Evolutionary conservation across 306 rosid genomes (phyloP).

Genomic region (Cicer cuneatum): DNA sequence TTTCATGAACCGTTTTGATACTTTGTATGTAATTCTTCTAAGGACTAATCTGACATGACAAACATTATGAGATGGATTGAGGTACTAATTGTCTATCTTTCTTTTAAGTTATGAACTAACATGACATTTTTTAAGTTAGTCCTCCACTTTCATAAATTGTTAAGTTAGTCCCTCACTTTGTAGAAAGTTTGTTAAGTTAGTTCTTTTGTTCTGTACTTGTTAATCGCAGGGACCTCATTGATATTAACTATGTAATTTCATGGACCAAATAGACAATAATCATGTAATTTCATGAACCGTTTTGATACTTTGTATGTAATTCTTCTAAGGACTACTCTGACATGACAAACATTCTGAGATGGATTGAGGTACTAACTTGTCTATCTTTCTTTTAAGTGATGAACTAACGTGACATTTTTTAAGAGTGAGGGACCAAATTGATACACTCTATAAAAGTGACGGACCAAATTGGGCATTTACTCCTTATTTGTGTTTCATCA

Average conservation of each 20-base stretch:
- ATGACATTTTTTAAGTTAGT: neutral
- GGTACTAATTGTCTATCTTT: too few species aligned
- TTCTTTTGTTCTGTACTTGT: neutral
- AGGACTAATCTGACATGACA: too few species aligned
- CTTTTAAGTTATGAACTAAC: neutral
- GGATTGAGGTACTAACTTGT: too few species aligned
- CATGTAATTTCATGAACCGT: neutral
- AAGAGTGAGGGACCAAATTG: neutral
- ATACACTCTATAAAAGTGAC: neutral
- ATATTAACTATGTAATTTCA: neutral
- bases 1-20: neutral
- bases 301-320: neutral
- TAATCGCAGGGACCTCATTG: neutral
- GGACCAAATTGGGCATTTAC: neutral
- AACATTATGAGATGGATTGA: too few species aligned
- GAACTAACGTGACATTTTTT: neutral
- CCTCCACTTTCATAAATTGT: neutral
- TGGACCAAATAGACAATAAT: neutral
- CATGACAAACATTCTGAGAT: too few species aligned
- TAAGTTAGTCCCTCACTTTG: neutral
- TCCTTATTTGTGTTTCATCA: constrained; percentile 13
- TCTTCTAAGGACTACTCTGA: neutral
- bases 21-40: neutral
- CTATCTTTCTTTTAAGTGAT: neutral
- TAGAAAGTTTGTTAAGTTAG: neutral